phyloP scores from a whole-genome alignment of 805 yeast species.

The Candida fluviatilis region DNA sequence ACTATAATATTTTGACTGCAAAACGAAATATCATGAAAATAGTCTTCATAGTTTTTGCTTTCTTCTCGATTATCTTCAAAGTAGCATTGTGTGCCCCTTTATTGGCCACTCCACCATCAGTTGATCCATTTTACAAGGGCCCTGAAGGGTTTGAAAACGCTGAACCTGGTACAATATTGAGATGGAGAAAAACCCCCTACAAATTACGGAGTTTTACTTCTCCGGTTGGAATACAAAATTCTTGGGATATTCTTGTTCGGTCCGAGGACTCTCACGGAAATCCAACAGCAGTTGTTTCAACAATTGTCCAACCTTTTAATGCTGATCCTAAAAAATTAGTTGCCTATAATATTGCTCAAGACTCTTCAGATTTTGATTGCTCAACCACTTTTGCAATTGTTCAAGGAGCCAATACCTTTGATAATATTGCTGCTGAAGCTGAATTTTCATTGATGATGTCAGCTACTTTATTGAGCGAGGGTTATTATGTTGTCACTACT shows the following conservation, averaged over 20 bases:
- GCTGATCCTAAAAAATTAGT: conserved; percentile 22
- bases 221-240: conserved; percentile 15
- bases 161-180: conserved; percentile 21
- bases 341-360: conserved; percentile 26
- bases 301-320: conserved; percentile 26
- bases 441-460: conserved; percentile 16
- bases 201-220: conserved; percentile 12
- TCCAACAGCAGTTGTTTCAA: conserved; percentile 21
- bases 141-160: conserved; percentile 18
- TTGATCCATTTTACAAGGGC: conserved; percentile 23
- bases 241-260: conserved; percentile 20
- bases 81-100: no score
- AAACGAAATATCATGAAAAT: no score
- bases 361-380: conserved; percentile 22
- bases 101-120: conserved; percentile 10
- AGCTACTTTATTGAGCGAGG: conserved; percentile 15
- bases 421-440: conserved; percentile 9
- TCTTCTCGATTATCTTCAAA: no score
- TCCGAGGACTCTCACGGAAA: conserved; percentile 21
- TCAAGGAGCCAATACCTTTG: conserved; percentile 9
- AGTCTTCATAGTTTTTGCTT: no score
- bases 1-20: no score
- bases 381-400: conserved; percentile 22
- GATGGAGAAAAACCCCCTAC: conserved; percentile 17
- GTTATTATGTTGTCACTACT: conserved; percentile 30